phyloP scores from a whole-genome alignment of 2,329 filamentous ascomycete genomes.

The Taxawa tesnikishii region DNA sequence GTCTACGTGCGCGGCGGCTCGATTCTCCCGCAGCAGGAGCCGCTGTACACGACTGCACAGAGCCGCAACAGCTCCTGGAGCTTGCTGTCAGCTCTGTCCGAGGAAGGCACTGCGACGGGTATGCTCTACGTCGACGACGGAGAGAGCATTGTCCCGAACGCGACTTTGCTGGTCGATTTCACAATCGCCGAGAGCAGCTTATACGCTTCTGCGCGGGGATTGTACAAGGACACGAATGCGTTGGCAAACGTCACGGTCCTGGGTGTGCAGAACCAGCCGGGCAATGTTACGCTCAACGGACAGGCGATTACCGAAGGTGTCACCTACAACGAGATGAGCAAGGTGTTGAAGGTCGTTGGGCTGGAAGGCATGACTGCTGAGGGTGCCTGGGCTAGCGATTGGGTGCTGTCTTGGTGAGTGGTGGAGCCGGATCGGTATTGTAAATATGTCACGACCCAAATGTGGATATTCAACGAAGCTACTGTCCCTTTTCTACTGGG shows the following conservation, averaged over 20 bases:
- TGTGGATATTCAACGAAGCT: no score
- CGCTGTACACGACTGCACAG: slow-evolving; percentile 53
- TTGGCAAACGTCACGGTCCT: slow-evolving; percentile 52
- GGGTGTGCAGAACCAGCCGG: slow-evolving; percentile 33
- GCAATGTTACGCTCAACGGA: slow-evolving; percentile 42
- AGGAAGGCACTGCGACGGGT: slow-evolving; percentile 44
- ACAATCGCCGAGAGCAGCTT: slow-evolving; percentile 33
- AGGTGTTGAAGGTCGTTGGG: slow-evolving; percentile 38
- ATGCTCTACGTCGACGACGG: slow-evolving; percentile 64
- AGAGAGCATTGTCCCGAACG: slow-evolving; percentile 47
- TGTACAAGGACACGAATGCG: slow-evolving; percentile 43
- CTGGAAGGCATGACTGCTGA: slow-evolving; percentile 34
- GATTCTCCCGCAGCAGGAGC: slow-evolving; percentile 55
- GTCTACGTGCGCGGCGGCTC: slow-evolving; percentile 58
- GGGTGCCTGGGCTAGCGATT: slow-evolving; percentile 46
- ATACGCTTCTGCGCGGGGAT: slow-evolving; percentile 36
- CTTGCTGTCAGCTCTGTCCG: slow-evolving; percentile 49
- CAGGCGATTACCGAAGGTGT: slow-evolving; percentile 25
- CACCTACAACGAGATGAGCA: slow-evolving; percentile 35
- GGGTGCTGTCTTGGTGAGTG: slow-evolving; percentile 43
- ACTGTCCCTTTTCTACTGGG: no score
- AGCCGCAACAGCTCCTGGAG: slow-evolving; percentile 54
- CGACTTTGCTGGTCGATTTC: slow-evolving; percentile 45
- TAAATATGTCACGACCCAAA: no score
- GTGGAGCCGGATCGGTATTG: no score